phyloP scores from a whole-genome alignment of 2,329 filamentous ascomycete species.

The Hirsutella rhossiliensis region DNA sequence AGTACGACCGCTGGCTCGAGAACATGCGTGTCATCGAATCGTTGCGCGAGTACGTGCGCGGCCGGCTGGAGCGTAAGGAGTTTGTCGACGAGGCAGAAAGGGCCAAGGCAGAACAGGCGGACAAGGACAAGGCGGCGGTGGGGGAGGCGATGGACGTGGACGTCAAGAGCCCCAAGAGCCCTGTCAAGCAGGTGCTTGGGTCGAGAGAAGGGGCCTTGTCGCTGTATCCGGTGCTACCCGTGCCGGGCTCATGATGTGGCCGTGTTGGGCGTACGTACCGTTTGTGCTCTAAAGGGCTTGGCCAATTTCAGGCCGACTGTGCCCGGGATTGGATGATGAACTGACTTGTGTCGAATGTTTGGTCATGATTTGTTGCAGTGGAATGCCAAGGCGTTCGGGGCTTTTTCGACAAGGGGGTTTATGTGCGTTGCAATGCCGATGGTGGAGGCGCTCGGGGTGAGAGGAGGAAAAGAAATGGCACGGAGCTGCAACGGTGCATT shows the following conservation, averaged over 20 bases:
- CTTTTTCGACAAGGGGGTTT: too few relatives aligned
- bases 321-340: too few relatives aligned
- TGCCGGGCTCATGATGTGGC: conserved; percentile 11
- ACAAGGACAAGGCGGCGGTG: conserved; percentile 7
- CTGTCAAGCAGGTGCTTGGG: conserved; percentile 11
- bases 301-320: background rate
- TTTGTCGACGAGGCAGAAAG: conserved; percentile 27
- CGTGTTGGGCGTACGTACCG: background rate
- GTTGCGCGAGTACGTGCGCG: conserved; percentile 44
- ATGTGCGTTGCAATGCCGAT: too few relatives aligned
- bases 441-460: too few relatives aligned
- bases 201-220: conserved; percentile 19
- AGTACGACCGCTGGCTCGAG: conserved; percentile 53
- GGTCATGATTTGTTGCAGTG: too few relatives aligned
- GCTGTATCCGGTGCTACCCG: conserved; percentile 28
- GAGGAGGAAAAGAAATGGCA: too few relatives aligned
- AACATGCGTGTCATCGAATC: conserved; percentile 54
- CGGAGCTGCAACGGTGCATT: too few relatives aligned
- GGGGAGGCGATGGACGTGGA: conserved; percentile 26
- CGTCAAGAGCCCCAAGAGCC: conserved; percentile 16
- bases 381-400: too few relatives aligned
- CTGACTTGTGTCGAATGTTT: too few relatives aligned
- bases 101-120: conserved; percentile 3
- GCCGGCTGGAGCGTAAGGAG: conserved; percentile 43
- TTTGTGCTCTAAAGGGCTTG: background rate